Base-by-base conservation (phyloP, 106 monocot genomes). In the Allium cepa region DNA sequence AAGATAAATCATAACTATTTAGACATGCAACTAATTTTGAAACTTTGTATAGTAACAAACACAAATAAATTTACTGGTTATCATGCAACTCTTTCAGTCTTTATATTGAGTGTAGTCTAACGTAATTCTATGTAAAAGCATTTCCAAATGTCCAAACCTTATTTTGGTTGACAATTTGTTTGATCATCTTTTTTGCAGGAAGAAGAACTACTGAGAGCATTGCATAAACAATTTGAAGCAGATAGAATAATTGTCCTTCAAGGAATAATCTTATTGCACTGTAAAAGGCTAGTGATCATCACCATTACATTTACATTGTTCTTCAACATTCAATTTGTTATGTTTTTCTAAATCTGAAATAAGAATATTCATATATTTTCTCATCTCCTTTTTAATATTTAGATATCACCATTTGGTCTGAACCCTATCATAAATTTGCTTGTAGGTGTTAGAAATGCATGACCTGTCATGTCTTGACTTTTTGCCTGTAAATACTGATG, bases 201-300 rank as follows among this genome's bases (percentile, higher is more conserved):
- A 75, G 97, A 89, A 57, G 92, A 84, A 65, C 67, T 76, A 53
- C 72, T 83, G 10, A 72, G 73, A 66, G 77, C 56, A 72, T 96
- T 96, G 69, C 75, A 80, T 63, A 96, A 91, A 57, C 88, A 91
- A 61, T 79, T 96, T 50, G 91, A 96, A 77, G 91, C 91, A 22
- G 95, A 96, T 71, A 88, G 77, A 65, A 96, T 64, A 74, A 88
- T 96, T 60, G 79, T 88, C 50, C 81, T 82, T 84, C 88, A 69
- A 96, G 95, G 64, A 83, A 74, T 69, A 96, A 96, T 69, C 67
- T 96, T 76, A 73, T 84, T 72, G 87, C 90, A 73, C 81, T 95
- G 58, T 17, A 59, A 5, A 59, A 59, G 58, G 58, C 17, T 52
- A 11, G 52, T 52, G 52, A 52, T 52, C 52, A 8, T 52, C 52